phyloP scores from a whole-genome alignment of 495 filamentous ascomycete genomes.

The Hypomontagnella submonticulosa region DNA sequence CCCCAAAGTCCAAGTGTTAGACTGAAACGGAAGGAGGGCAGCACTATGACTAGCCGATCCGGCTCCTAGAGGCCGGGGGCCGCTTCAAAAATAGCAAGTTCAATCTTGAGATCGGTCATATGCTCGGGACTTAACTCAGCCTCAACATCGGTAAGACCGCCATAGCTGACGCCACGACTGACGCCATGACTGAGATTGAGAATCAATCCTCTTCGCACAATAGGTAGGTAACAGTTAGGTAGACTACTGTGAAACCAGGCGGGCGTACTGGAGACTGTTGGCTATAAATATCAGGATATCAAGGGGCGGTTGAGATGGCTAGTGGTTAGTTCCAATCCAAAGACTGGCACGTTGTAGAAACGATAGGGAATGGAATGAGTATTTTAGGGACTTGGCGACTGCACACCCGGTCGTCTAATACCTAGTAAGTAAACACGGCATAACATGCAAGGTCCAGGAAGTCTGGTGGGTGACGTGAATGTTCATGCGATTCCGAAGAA shows the following conservation, averaged over 20 bases:
- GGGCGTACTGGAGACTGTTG: neutral
- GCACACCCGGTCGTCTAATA: neutral
- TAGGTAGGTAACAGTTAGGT: too few species aligned
- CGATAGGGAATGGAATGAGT: conserved; percentile 23
- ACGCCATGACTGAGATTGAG: neutral
- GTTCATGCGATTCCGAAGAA: conserved; percentile 43
- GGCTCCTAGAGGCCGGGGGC: neutral
- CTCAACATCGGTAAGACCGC: conserved; percentile 30
- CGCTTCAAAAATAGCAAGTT: conserved; percentile 4
- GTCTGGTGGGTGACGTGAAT: conserved; percentile 17
- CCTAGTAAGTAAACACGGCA: conserved; percentile 10
- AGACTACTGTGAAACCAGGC: neutral
- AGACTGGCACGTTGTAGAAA: conserved; percentile 32
- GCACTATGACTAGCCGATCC: neutral
- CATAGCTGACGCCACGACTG: conserved; percentile 25
- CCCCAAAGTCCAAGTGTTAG: neutral
- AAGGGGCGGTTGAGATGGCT: neutral
- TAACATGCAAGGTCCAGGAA: conserved; percentile 12
- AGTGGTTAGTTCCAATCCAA: conserved; percentile 6
- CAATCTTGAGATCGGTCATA: conserved; percentile 23
- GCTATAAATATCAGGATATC: conserved; percentile 1
- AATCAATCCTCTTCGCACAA: neutral
- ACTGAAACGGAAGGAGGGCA: conserved; percentile 25
- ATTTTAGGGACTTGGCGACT: neutral
- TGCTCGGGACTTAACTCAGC: conserved; percentile 33